A percentile compares a stretch with the other conserved stretches of the same genome.
phyloP scores from a whole-genome alignment of 768 basidiomycete species.

The Tylopilus cervinicoccineus region DNA sequence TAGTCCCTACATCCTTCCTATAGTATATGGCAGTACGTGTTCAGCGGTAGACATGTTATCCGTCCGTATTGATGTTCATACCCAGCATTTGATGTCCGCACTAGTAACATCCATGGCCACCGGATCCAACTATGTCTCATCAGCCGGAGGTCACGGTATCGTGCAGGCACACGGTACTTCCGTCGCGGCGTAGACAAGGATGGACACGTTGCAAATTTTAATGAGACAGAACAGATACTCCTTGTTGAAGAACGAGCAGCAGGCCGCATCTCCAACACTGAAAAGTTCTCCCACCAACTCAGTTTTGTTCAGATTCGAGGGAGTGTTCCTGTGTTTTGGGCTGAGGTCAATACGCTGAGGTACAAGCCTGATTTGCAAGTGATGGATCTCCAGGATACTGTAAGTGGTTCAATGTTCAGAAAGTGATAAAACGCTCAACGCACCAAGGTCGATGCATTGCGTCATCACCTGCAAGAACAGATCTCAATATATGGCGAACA shows the following conservation, averaged over 20 bases:
- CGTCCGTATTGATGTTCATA: conserved; percentile 3
- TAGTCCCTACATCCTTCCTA: conserved; percentile 83
- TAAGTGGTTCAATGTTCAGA: conserved; percentile 34
- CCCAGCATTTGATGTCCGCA: conserved; percentile 82
- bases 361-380: conserved; percentile 96
- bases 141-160: conserved; percentile 88
- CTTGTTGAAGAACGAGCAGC: conserved; percentile 61
- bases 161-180: conserved; percentile 97
- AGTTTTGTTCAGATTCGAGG: conserved; percentile 94
- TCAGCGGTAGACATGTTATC: not conserved
- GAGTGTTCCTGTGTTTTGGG: conserved; percentile 94
- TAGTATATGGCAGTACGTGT: conserved; percentile 90
- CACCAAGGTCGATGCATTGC: conserved; percentile 62
- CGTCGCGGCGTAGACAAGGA: conserved; percentile 85
- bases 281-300: conserved; percentile 56
- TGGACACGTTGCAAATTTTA: conserved; percentile 94
- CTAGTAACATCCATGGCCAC: conserved; percentile 69
- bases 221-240: conserved; percentile 95
- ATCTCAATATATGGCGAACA: conserved; percentile 72
- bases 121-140: conserved; percentile 83
- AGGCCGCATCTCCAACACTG: conserved; percentile 37
- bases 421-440: conserved; percentile 1
- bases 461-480: conserved; percentile 71
- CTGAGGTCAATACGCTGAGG: conserved; percentile 89
- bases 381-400: conserved; percentile 89